phyloP scores from a whole-genome alignment of 139 green algal genomes.

The Diplosphaera chodatii region DNA sequence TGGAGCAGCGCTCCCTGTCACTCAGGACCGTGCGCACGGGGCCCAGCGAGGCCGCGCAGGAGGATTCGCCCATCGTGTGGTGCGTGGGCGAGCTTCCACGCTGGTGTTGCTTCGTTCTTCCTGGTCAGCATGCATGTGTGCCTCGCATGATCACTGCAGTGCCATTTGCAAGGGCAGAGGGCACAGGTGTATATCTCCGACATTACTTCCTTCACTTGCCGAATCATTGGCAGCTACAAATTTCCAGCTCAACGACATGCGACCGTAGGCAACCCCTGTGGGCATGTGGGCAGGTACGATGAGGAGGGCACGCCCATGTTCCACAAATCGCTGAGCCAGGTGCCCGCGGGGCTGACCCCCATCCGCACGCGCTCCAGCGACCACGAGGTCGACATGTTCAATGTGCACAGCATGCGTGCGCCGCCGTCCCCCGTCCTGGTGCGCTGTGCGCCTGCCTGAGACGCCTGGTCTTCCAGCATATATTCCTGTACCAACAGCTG shows the following conservation, averaged over 20 bases:
- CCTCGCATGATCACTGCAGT: too few species aligned
- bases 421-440: background rate
- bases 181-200: too few species aligned
- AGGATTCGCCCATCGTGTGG: background rate
- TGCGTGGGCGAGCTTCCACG: background rate
- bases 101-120: too few species aligned
- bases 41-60: background rate
- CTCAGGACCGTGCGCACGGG: background rate
- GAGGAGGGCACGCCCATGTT: background rate
- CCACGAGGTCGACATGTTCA: background rate
- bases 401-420: background rate
- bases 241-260: too few species aligned
- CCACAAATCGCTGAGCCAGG: slow-evolving; percentile 1
- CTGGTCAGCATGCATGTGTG: too few species aligned
- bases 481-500: too few species aligned
- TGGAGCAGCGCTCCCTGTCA: background rate
- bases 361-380: slow-evolving; percentile 10
- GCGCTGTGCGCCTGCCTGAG: too few species aligned
- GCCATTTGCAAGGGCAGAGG: too few species aligned
- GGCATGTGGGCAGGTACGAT: background rate
- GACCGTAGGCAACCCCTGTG: too few species aligned
- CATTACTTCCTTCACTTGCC: too few species aligned
- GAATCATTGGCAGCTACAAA: too few species aligned
- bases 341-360: slow-evolving; percentile 12
- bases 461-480: too few species aligned